Evolutionary conservation across 768 basidiomycete genomes (phyloP), one percentile per base, ranked within the genome.

Genomic region (Pulveroboletus frians): DNA sequence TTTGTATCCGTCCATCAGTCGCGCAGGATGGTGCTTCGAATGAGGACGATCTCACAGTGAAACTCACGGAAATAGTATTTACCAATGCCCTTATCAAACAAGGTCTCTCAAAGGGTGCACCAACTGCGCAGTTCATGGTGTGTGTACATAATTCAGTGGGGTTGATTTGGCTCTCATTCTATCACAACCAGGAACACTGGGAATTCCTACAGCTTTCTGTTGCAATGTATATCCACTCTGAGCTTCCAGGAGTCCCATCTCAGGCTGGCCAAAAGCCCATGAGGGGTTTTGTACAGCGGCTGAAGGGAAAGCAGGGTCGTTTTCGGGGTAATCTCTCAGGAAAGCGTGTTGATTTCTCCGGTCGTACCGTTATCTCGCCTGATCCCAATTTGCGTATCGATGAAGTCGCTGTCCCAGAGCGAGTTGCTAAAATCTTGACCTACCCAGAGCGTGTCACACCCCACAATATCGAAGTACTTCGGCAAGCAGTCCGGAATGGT

Each of bases 321-420:
- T 98, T 99, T 71, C 80, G 96, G 65, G 96, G 96, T 18, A 99
- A 99, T 64, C 76, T 99, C 8, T 97, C 94, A 0, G 96, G 96
- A 54, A 99, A 99, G 69, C 92, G 96, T 67, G 96, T 99, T 55
- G 96, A 99, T 66, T 98, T 98, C 65, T 97, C 94, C 0, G 95
- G 84, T 5, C 88, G 96, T 59, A 99, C 96, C 7, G 96, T 99
- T 67, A 99, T 99, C 63, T 95, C 93, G 2, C 96, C 96, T 1
- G 96, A 99, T 68, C 96, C 96, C n/a, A 99, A 98, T 64, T 72
- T 99, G 55, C 85, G 92, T 43, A 96, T 99, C 62, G 96, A 99
- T 66, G 95, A 99, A 72, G 93, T 99, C 9, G 96, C 96, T 15
- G 88, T 99, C 1, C 96, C 96, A 0, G 88, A 95, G 66, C 85